phyloP scores from a whole-genome alignment of 208 protist genomes.

The Crithidia fasciculata region DNA sequence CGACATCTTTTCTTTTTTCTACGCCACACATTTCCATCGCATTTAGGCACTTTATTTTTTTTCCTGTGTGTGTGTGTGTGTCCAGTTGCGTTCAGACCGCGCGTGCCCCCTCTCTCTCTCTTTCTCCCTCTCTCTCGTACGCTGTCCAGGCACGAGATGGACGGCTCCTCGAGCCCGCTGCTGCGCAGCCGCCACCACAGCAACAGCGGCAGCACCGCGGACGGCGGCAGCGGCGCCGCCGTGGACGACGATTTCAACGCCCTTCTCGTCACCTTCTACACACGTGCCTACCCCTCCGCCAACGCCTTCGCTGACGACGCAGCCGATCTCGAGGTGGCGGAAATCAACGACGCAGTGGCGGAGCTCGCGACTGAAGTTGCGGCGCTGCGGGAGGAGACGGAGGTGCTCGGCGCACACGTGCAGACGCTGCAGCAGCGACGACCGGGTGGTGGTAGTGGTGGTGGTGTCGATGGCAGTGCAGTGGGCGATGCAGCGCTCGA shows the following conservation, averaged over 20 bases:
- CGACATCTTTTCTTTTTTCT: too few relatives aligned
- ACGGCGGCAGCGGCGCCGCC: constrained; percentile 1
- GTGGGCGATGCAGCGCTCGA: too few relatives aligned
- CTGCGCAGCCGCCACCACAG: constrained; percentile 6
- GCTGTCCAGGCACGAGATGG: constrained; percentile 4
- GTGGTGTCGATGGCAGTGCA: neutral
- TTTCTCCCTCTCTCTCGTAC: too few relatives aligned
- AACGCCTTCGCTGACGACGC: constrained; percentile 46
- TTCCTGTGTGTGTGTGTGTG: too few relatives aligned
- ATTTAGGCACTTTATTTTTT: too few relatives aligned
- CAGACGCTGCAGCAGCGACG: constrained; percentile 40
- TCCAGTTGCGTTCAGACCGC: too few relatives aligned
- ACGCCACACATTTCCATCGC: too few relatives aligned
- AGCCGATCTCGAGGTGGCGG: constrained; percentile 37
- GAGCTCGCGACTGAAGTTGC: constrained; percentile 77
- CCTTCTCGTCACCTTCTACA: constrained; percentile 74
- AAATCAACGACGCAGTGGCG: constrained; percentile 52
- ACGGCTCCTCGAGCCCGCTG: neutral
- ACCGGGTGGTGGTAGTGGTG: neutral
- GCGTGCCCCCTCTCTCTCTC: too few relatives aligned
- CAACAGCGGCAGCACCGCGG: neutral
- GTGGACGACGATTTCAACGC: constrained; percentile 38
- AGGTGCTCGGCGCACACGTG: constrained; percentile 47
- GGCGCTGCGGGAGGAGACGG: constrained; percentile 65
- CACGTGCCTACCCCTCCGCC: constrained; percentile 53